These are phyloP conservation scores for Zygosaccharomyces rouxii DNA, from an alignment of 805 yeast species.

Conservation along the genomic window DNA sequence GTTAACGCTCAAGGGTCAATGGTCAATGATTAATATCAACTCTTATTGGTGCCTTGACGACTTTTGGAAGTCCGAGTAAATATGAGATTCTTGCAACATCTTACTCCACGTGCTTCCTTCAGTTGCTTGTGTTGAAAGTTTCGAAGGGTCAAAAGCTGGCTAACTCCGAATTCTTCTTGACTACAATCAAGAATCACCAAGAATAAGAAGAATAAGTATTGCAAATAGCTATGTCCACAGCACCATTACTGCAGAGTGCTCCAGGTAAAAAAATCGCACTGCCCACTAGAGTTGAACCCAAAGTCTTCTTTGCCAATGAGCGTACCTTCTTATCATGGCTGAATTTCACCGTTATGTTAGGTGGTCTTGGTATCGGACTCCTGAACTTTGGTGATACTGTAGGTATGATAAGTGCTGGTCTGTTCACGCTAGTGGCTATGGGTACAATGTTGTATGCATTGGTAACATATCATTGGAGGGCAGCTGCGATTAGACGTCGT, in stretches of 20 bases:
- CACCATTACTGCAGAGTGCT: conserved; percentile 67
- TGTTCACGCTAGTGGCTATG: conserved; percentile 95
- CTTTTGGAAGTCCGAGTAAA: too few species aligned
- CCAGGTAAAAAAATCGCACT: conserved; percentile 92
- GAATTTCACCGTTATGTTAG: conserved; percentile 96
- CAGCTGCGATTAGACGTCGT: conserved; percentile 94
- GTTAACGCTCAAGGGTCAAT: too few species aligned
- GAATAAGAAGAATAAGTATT: background rate
- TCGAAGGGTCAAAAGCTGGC: background rate
- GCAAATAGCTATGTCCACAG: conserved; percentile 45
- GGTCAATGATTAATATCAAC: too few species aligned
- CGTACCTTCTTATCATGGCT: conserved; percentile 98
- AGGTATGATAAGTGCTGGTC: conserved; percentile 88
- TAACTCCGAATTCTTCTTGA: background rate
- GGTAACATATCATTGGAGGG: conserved; percentile 98
- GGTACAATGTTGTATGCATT: conserved; percentile 95
- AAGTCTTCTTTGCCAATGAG: conserved; percentile 97
- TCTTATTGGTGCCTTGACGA: too few species aligned
- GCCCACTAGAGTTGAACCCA: conserved; percentile 98
- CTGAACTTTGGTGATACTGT: conserved; percentile 93
- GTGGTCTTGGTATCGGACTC: conserved; percentile 93
- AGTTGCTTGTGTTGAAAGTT: background rate
- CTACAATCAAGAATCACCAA: background rate
- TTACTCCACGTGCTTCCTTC: too few species aligned
- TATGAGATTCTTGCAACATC: too few species aligned